These are phyloP conservation scores for Aphanomyces euteiches DNA, from an alignment of 352 stramenopile genomes.

Conservation along the genomic window DNA sequence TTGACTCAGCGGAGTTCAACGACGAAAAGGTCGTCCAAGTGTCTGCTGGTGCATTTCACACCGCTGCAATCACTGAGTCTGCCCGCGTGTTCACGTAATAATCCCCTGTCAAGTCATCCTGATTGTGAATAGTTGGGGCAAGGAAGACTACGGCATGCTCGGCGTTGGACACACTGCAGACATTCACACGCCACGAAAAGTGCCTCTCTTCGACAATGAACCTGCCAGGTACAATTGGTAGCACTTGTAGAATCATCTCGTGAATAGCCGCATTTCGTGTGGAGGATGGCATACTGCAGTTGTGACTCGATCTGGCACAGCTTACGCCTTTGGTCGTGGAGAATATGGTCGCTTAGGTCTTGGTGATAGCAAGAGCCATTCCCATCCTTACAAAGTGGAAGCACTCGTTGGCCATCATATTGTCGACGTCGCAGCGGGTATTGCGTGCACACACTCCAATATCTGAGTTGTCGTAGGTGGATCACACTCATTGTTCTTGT, in stretches of 20 bases:
- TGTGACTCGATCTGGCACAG: conserved; percentile 65
- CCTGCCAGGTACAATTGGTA: conserved; percentile 48
- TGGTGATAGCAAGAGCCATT: conserved; percentile 62
- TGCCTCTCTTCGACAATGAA: conserved; percentile 66
- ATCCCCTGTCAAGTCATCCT: neutral
- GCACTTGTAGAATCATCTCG: neutral
- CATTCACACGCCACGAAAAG: conserved; percentile 50
- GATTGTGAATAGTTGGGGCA: conserved; percentile 47
- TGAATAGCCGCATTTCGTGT: conserved; percentile 63
- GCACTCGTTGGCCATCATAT: conserved; percentile 56
- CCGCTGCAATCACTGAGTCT: conserved; percentile 64
- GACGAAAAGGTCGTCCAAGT: conserved; percentile 74
- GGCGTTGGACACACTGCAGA: conserved; percentile 71
- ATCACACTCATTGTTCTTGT: conserved; percentile 86
- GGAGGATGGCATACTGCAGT: conserved; percentile 80
- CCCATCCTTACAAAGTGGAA: conserved; percentile 38
- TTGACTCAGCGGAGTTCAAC: conserved; percentile 38
- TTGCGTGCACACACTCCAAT: neutral
- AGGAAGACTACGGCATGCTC: conserved; percentile 87
- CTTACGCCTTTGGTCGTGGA: conserved; percentile 71
- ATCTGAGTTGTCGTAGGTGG: conserved; percentile 35
- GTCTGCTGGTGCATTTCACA: conserved; percentile 77
- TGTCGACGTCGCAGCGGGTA: conserved; percentile 66
- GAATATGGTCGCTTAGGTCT: conserved; percentile 85
- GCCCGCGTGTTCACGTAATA: conserved; percentile 52